Conservation (phyloP, 441 rosid genomes). For the Gossypium trilobum region DNA sequence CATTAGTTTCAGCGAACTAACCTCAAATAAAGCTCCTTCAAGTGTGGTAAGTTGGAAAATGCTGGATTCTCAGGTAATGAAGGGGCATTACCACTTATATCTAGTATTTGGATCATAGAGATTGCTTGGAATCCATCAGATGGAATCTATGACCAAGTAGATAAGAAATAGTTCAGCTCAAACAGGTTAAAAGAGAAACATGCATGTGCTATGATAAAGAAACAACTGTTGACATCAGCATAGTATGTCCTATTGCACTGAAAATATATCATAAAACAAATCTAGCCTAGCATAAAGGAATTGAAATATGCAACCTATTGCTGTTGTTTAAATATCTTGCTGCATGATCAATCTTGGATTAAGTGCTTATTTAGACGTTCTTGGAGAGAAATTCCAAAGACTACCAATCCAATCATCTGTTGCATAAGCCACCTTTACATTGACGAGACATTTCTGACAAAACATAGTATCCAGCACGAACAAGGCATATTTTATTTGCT, state of each 20-base stretch:
- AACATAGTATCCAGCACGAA: neutral
- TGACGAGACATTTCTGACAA: neutral
- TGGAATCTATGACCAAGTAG: constrained; percentile 48
- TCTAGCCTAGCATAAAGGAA: neutral
- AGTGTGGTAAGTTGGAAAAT: constrained; percentile 54
- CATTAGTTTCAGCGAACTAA: constrained; percentile 25
- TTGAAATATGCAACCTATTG: neutral
- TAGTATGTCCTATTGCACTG: neutral
- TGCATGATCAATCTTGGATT: neutral
- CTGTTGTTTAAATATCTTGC: neutral
- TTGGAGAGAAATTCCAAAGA: neutral
- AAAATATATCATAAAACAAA: neutral
- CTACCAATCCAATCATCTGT: constrained; percentile 1
- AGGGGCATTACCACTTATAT: constrained; percentile 64
- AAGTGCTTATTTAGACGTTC: neutral
- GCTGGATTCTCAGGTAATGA: constrained; percentile 46
- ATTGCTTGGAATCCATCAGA: constrained; percentile 65
- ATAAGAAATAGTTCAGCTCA: constrained; percentile 15
- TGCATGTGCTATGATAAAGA: neutral
- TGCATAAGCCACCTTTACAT: neutral
- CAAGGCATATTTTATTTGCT: neutral
- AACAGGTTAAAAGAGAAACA: constrained; percentile 6
- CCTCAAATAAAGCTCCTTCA: constrained; percentile 87
- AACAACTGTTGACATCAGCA: neutral
- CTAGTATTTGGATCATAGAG: constrained; percentile 61